Evolutionary conservation across 495 filamentous ascomycete species (phyloP), one percentile per base, ranked within the genome.

Genomic region (Penicillium dipodomyicola): DNA sequence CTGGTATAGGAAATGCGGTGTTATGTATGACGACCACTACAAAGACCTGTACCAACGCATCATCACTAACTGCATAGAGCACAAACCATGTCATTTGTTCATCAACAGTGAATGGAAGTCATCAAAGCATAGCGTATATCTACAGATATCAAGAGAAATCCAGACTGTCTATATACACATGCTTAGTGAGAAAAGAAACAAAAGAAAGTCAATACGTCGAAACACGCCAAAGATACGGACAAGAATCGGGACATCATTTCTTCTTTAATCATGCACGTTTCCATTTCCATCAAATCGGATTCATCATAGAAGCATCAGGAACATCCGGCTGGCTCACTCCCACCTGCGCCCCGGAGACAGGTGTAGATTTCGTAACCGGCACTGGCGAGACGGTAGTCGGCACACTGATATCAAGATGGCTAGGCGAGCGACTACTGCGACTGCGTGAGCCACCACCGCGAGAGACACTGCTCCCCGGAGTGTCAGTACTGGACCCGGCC

Each of bases 261-360:
- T 46, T 64, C 61, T 56, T 57, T 59, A 40, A 30, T 29, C 29
- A 29, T 47, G 25, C 15, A 47, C 27, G 11, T 47, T 30, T 8
- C n/a, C 27, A 20, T 47, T 17, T 53, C 43, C 56, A 67, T 74
- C 52, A 76, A 54, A 76, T 74, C 52, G 73, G 73, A 66, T 76
- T 76, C 64, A 74, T 60, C 68, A 76, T 76, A 22, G 65, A 69
- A 25, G 68, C 70, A 53, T 70, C 58, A 20, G 73, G 72, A 5
- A 73, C 64, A 9, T 72, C 72, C 25, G 68, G 69, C 10, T 59
- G 61, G n/a, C 65, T 47, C 23, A 33, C 35, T 33, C 33, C 30
- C 40, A 12, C 40, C 17, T 32, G n/a, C 22, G n/a, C 22, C 30
- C 51, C 49, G 12, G 51, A 9, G 46, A 49, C 48, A 22, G 66